phyloP scores from a whole-genome alignment of 805 yeast species.

The Metschnikowia continentalis region DNA sequence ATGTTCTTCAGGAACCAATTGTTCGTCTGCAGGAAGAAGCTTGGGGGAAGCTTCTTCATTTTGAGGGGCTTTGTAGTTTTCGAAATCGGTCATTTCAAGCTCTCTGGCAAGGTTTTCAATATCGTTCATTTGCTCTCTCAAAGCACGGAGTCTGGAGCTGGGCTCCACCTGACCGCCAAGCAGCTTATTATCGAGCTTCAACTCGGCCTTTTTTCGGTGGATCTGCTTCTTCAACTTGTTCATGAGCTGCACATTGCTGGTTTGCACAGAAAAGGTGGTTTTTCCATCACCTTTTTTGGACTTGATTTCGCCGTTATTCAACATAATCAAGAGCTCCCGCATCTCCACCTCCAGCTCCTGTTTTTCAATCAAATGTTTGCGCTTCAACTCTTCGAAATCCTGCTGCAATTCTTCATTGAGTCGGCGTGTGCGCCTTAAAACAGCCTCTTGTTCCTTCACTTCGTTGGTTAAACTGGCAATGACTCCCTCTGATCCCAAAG shows the following conservation, averaged over 20 bases:
- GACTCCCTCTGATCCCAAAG: constrained; percentile 74
- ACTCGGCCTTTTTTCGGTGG: constrained; percentile 44
- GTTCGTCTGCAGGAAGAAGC: neutral
- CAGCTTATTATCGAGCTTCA: constrained; percentile 41
- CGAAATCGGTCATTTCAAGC: constrained; percentile 81
- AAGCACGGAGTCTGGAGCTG: constrained; percentile 63
- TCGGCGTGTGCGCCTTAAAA: constrained; percentile 56
- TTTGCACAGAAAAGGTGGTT: constrained; percentile 34
- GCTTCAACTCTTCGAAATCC: constrained; percentile 61
- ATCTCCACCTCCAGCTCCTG: constrained; percentile 74
- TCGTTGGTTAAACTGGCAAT: constrained; percentile 58
- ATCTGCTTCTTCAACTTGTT: constrained; percentile 43
- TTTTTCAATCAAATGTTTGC: constrained; percentile 57
- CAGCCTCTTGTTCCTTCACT: constrained; percentile 56
- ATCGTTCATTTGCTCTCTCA: constrained; percentile 81
- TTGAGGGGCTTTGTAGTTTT: constrained; percentile 27
- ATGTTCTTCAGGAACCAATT: neutral
- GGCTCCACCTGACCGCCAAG: constrained; percentile 66
- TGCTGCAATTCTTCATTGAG: constrained; percentile 55
- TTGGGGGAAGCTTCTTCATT: constrained; percentile 3
- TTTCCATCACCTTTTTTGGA: constrained; percentile 31
- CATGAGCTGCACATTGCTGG: constrained; percentile 34
- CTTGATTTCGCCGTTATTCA: constrained; percentile 45
- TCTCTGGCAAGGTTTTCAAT: constrained; percentile 81
- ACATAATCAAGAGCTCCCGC: constrained; percentile 63